Evolutionary conservation across 306 rosid genomes (phyloP).

Genomic region (Inga leiocalycina): DNA sequence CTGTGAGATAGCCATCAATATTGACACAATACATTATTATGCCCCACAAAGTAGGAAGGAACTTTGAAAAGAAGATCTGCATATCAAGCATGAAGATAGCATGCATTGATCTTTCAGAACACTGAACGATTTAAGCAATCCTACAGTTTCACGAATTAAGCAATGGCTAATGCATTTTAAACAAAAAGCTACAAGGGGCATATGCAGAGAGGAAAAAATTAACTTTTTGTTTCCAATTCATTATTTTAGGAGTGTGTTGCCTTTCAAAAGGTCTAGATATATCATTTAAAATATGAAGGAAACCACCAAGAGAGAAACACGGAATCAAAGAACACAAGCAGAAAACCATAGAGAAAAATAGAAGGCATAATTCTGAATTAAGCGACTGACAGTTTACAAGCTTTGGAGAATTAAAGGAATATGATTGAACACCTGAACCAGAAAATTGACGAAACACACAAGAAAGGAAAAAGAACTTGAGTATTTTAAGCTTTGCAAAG

Average conservation of each 20-base stretch:
- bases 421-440: background rate
- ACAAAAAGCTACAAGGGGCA: background rate
- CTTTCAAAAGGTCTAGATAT: background rate
- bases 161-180: background rate
- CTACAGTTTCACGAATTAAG: conserved; percentile 1
- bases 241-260: background rate
- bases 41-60: background rate
- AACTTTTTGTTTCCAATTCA: conserved; percentile 4
- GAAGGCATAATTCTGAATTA: background rate
- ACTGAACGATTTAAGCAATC: background rate
- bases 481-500: background rate
- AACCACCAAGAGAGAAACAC: background rate
- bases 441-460: background rate
- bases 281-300: background rate
- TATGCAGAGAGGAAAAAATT: background rate
- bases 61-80: background rate
- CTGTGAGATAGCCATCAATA: background rate
- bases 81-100: background rate
- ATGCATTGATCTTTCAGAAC: conserved; percentile 15
- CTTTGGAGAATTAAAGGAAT: background rate
- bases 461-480: background rate
- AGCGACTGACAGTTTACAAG: background rate
- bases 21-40: background rate
- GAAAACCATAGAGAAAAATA: background rate
- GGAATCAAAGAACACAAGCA: background rate